Conservation (phyloP, 805 yeast species). For the Starmerella bombicola region DNA sequence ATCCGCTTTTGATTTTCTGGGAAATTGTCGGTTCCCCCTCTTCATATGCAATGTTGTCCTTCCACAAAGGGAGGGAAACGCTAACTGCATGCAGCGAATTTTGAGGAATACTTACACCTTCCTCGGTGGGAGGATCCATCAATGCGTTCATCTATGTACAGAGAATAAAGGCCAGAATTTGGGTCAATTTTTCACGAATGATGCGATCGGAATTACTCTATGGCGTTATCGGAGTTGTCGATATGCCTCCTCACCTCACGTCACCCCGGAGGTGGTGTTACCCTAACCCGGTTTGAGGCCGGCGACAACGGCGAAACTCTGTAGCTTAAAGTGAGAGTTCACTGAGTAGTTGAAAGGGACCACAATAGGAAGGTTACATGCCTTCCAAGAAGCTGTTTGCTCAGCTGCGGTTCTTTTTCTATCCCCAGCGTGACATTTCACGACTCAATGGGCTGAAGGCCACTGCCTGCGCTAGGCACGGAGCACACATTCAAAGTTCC, state of each 20-base stretch:
- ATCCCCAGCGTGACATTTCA: constrained; percentile 11
- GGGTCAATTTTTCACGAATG: too few relatives aligned
- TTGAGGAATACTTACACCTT: constrained; percentile 81
- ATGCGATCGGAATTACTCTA: too few relatives aligned
- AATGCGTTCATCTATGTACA: constrained; percentile 13
- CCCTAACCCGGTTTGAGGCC: too few relatives aligned
- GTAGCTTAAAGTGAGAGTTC: too few relatives aligned
- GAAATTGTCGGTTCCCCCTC: constrained; percentile 79
- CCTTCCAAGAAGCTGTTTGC: constrained; percentile 4
- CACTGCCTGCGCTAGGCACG: constrained; percentile 18
- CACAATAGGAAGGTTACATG: too few relatives aligned
- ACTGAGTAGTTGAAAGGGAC: too few relatives aligned
- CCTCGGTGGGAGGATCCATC: constrained; percentile 30
- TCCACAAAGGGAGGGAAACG: constrained; percentile 92
- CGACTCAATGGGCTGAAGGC: constrained; percentile 15
- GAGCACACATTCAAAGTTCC: constrained; percentile 20
- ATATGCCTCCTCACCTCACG: too few relatives aligned
- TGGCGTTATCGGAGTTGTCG: too few relatives aligned
- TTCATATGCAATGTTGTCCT: constrained; percentile 81
- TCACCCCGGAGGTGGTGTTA: too few relatives aligned
- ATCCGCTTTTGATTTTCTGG: constrained; percentile 67
- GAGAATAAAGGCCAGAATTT: too few relatives aligned
- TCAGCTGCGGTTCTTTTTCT: constrained; percentile 12
- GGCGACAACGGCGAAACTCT: too few relatives aligned
- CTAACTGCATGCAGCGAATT: constrained; percentile 88